phyloP scores from a whole-genome alignment of 148 eudicot species.

The Vaccinium vitisidaea region DNA sequence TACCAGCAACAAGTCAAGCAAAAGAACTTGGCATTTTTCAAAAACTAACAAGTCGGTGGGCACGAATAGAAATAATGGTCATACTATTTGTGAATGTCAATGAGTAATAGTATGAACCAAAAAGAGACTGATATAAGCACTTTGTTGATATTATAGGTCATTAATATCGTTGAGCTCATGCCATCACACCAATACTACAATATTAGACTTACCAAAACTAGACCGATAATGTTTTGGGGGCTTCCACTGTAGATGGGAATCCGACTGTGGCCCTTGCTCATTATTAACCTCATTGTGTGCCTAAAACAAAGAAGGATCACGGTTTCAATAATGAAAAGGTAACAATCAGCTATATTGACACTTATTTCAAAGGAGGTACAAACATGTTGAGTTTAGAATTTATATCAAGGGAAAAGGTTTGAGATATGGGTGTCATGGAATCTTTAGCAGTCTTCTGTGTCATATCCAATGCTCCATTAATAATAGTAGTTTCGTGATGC shows the following conservation, averaged over 20 bases:
- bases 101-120: neutral
- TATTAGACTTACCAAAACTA: constrained; percentile 49
- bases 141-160: neutral
- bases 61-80: neutral
- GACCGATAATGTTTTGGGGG: constrained; percentile 68
- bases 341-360: neutral
- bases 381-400: neutral
- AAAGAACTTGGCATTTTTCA: neutral
- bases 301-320: constrained; percentile 25
- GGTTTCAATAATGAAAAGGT: neutral
- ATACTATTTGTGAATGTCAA: neutral
- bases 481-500: neutral
- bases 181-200: neutral
- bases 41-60: neutral
- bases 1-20: neutral
- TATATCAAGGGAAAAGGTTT: neutral
- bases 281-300: constrained; percentile 56
- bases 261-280: constrained; percentile 79
- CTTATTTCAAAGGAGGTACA: neutral
- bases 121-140: neutral
- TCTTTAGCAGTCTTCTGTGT: constrained; percentile 3
- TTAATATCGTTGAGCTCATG: neutral
- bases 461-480: neutral
- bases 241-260: constrained; percentile 60
- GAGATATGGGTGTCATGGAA: neutral